Evolutionary conservation across 2,329 filamentous ascomycete species (phyloP).

Genomic region (Parastagonospora avenae): DNA sequence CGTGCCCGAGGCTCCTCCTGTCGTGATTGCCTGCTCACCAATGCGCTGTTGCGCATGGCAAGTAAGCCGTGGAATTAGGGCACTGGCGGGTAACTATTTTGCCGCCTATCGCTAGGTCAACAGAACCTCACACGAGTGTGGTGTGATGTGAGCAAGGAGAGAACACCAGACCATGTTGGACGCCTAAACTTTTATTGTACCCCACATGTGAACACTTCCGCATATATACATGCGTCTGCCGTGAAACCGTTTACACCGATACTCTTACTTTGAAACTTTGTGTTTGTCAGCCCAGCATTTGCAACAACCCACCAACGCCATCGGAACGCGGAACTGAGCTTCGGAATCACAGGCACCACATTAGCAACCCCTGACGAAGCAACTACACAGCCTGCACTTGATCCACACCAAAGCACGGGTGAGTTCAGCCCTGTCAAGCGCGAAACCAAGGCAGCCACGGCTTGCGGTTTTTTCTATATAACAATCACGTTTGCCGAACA

Average conservation of each 20-base stretch:
- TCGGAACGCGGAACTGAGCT: neutral
- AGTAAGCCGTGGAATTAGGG: neutral
- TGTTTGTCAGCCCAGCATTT: neutral
- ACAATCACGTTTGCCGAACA: neutral
- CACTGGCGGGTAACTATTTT: slow-evolving; percentile 2
- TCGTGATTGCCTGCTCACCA: slow-evolving; percentile 24
- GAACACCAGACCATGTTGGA: slow-evolving; percentile 1
- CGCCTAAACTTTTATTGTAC: slow-evolving; percentile 1
- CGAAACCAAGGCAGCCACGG: too few species aligned
- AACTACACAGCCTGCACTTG: too few species aligned
- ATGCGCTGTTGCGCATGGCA: slow-evolving; percentile 1
- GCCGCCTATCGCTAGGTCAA: slow-evolving; percentile 5
- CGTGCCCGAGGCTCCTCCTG: slow-evolving; percentile 17
- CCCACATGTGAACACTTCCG: slow-evolving; percentile 4
- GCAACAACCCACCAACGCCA: neutral
- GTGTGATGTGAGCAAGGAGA: slow-evolving; percentile 22
- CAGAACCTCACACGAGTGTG: slow-evolving; percentile 23
- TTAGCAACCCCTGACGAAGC: neutral
- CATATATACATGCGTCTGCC: neutral
- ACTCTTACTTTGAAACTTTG: neutral
- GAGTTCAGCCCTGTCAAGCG: too few species aligned
- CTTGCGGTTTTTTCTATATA: neutral
- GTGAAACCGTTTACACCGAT: neutral
- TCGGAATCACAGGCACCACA: neutral
- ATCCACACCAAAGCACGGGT: too few species aligned